These are phyloP conservation scores for Pseudocohnilembus persalinus DNA, from an alignment of 169 alveolate genomes.

Conservation along the genomic window DNA sequence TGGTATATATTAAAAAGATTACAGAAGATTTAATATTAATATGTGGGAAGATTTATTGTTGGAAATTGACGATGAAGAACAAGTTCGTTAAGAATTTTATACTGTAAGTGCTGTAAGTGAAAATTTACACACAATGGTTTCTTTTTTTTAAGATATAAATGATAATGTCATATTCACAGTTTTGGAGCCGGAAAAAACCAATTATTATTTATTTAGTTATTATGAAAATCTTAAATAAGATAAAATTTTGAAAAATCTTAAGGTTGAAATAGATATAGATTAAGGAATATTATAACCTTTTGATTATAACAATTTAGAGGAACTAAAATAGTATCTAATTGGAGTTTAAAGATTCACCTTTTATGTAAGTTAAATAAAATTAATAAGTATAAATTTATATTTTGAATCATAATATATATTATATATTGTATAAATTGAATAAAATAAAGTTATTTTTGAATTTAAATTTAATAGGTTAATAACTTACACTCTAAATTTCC, in stretches of 20 bases:
- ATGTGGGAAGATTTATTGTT: not conserved
- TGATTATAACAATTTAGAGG: not conserved
- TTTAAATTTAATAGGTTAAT: not conserved
- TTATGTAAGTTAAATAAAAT: not conserved
- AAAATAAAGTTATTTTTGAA: no score
- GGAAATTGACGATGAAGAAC: not conserved
- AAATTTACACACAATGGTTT: not conserved
- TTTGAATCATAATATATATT: no score
- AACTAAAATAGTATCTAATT: not conserved
- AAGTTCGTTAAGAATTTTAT: no score
- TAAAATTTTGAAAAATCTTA: not conserved
- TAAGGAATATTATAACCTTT: not conserved
- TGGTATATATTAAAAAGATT: not conserved
- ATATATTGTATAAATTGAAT: no score
- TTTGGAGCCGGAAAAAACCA: not conserved
- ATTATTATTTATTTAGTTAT: not conserved
- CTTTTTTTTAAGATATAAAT: not conserved
- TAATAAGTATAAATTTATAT: no score
- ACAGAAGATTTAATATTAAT: not conserved
- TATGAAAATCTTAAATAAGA: not conserved
- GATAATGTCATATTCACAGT: not conserved
- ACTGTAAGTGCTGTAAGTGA: not conserved
- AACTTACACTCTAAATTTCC: not conserved
- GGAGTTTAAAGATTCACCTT: not conserved
- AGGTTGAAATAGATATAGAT: no score